These are phyloP conservation scores for Alternaria hordeiaustralica DNA, from an alignment of 2,329 filamentous ascomycete genomes.

Conservation along the genomic window DNA sequence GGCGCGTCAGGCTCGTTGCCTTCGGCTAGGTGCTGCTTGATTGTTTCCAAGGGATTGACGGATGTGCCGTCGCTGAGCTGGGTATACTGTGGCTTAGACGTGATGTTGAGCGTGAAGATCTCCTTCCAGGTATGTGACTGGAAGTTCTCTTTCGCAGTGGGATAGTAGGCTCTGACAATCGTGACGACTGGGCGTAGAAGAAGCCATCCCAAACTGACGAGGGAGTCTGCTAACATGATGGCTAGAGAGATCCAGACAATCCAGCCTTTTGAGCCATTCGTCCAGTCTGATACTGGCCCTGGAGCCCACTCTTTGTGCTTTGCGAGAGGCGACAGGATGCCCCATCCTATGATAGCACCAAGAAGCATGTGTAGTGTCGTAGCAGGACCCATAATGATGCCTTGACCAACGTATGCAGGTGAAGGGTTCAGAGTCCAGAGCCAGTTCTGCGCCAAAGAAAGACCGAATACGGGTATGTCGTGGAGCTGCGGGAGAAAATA, in stretches of 20 bases:
- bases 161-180: constrained; percentile 51
- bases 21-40: constrained; percentile 40
- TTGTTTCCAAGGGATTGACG: constrained; percentile 30
- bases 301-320: constrained; percentile 89
- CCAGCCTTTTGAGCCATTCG: constrained; percentile 93
- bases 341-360: constrained; percentile 90
- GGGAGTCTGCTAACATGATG: constrained; percentile 94
- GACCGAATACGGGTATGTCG: constrained; percentile 85
- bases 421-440: constrained; percentile 96
- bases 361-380: constrained; percentile 96
- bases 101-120: constrained; percentile 41
- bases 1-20: constrained; percentile 75
- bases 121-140: constrained; percentile 46
- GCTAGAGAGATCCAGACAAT: constrained; percentile 96
- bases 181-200: constrained; percentile 67
- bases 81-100: constrained; percentile 48
- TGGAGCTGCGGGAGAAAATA: constrained; percentile 90
- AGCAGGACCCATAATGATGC: constrained; percentile 96
- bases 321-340: constrained; percentile 83
- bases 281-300: constrained; percentile 86
- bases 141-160: constrained; percentile 35
- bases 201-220: constrained; percentile 85
- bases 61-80: constrained; percentile 37
- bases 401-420: constrained; percentile 95
- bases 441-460: constrained; percentile 76